phyloP scores from a whole-genome alignment of 768 basidiomycete species.

The Amanita muscaria region DNA sequence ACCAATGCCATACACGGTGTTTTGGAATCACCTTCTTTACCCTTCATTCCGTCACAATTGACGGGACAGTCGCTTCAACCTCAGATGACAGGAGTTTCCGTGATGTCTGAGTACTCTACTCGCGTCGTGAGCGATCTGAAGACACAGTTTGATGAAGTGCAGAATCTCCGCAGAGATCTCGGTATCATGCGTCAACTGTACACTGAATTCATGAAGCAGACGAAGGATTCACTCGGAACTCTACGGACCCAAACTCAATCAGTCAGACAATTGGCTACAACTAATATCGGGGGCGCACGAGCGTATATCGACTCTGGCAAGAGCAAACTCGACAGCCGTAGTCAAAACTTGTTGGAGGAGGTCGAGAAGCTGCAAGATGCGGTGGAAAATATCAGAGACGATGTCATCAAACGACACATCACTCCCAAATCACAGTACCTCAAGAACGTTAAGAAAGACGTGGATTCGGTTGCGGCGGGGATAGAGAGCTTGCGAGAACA shows the following conservation, averaged over 20 bases:
- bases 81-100: constrained; percentile 69
- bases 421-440: constrained; percentile 71
- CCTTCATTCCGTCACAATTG: constrained; percentile 45
- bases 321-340: constrained; percentile 80
- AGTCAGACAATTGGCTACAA: constrained; percentile 78
- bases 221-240: constrained; percentile 73
- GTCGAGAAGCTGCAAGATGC: constrained; percentile 91
- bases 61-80: constrained; percentile 64
- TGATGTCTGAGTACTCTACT: constrained; percentile 60
- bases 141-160: constrained; percentile 91
- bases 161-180: constrained; percentile 87
- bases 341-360: constrained; percentile 83
- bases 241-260: constrained; percentile 79
- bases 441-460: constrained; percentile 63
- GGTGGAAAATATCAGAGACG: constrained; percentile 82
- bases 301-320: constrained; percentile 89
- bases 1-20: constrained; percentile 17
- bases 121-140: constrained; percentile 78
- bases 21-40: constrained; percentile 16
- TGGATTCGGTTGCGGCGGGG: constrained; percentile 56
- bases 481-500: constrained; percentile 74
- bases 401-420: constrained; percentile 83
- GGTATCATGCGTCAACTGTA: constrained; percentile 93
- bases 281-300: constrained; percentile 77
- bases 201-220: constrained; percentile 86